Evolutionary conservation across 805 yeast genomes (phyloP).

Genomic region (Blastobotrys americana): DNA sequence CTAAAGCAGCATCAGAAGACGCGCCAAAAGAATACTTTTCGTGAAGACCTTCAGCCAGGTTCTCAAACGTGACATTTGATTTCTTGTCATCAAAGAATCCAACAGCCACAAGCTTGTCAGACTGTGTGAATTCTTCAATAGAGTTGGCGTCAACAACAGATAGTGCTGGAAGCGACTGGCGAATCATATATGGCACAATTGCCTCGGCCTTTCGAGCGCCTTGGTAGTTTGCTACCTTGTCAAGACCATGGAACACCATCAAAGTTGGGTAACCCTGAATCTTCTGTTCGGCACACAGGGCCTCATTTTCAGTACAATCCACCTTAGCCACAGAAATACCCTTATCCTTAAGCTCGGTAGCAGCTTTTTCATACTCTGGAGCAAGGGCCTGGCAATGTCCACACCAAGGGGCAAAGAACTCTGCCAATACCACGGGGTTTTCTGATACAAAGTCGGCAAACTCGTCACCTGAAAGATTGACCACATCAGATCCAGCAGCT

Average conservation of each 20-base stretch:
- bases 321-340: constrained; percentile 44
- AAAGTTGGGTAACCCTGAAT: constrained; percentile 83
- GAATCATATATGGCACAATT: constrained; percentile 70
- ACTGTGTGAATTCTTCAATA: constrained; percentile 43
- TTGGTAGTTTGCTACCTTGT: constrained; percentile 49
- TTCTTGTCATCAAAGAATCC: constrained; percentile 48
- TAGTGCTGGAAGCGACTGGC: constrained; percentile 76
- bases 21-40: constrained; percentile 57
- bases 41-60: constrained; percentile 56
- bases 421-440: constrained; percentile 71
- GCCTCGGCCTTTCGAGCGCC: constrained; percentile 82
- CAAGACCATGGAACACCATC: constrained; percentile 49
- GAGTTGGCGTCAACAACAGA: constrained; percentile 42
- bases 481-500: constrained; percentile 76
- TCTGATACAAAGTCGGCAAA: constrained; percentile 59
- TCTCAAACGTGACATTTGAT: constrained; percentile 51
- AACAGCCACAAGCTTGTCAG: constrained; percentile 36
- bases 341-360: constrained; percentile 45
- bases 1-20: constrained; percentile 35
- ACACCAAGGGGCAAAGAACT: constrained; percentile 98
- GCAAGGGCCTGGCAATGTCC: constrained; percentile 79
- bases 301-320: constrained; percentile 69
- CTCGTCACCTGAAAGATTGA: constrained; percentile 59
- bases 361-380: constrained; percentile 60
- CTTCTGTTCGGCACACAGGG: constrained; percentile 62